These are phyloP conservation scores for Beauveria varroae DNA, from an alignment of 2,329 filamentous ascomycete genomes.

Conservation along the genomic window DNA sequence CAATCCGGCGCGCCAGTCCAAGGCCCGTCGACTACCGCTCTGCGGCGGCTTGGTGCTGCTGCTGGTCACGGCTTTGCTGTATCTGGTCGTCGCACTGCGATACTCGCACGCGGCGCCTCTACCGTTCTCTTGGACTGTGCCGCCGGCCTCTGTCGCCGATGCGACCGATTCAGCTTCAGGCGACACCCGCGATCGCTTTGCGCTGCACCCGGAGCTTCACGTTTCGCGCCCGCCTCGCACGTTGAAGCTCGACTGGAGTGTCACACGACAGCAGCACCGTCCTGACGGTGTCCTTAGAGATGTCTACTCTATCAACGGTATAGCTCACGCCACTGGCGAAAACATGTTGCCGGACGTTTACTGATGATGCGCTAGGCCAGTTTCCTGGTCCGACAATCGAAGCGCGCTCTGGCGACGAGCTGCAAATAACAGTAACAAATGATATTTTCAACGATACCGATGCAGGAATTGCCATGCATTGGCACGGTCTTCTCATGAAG, in stretches of 20 bases:
- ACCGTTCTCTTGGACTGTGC: not conserved
- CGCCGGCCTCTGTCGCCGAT: not conserved
- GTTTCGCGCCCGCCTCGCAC: constrained; percentile 5
- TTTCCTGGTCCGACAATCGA: constrained; percentile 13
- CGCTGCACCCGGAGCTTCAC: constrained; percentile 10
- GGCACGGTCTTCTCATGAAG: constrained; percentile 60
- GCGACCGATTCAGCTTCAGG: not conserved
- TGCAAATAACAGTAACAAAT: constrained; percentile 32
- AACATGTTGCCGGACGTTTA: not conserved
- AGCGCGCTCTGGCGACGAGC: constrained; percentile 26
- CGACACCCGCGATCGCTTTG: not conserved
- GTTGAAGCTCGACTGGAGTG: constrained; percentile 7
- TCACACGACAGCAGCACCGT: constrained; percentile 7
- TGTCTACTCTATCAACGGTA: constrained; percentile 13
- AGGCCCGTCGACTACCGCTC: not conserved
- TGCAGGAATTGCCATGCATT: constrained; percentile 51
- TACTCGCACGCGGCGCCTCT: not conserved
- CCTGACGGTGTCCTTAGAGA: constrained; percentile 12
- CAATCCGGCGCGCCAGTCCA: not conserved
- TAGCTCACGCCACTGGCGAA: not conserved
- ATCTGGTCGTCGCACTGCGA: not conserved
- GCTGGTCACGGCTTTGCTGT: not conserved
- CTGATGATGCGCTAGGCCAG: constrained; percentile 1
- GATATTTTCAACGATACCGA: constrained; percentile 23
- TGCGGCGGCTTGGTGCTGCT: constrained; percentile 5